Evolutionary conservation across 2,329 filamentous ascomycete genomes (phyloP).

Genomic region (Alternaria brassicicola): DNA sequence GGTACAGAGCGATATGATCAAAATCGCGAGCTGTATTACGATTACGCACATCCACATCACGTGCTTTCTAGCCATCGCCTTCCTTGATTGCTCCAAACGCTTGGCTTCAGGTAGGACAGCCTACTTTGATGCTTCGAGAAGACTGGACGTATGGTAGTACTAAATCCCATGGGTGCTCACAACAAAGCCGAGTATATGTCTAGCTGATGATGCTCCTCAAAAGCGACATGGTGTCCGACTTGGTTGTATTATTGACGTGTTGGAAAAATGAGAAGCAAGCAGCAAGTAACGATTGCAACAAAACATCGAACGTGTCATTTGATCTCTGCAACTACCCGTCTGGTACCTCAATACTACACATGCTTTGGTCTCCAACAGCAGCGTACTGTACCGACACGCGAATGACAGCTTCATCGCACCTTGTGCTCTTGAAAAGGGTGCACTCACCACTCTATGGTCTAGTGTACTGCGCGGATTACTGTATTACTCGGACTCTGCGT

Average conservation of each 20-base stretch:
- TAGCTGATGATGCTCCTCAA: not conserved
- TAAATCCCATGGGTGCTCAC: not conserved
- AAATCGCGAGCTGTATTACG: not conserved
- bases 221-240: not conserved
- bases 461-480: no score
- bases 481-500: not conserved
- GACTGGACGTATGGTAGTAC: not conserved
- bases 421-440: not conserved
- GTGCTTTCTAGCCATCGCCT: not conserved
- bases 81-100: not conserved
- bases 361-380: not conserved
- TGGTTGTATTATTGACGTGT: not conserved
- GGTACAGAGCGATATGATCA: not conserved
- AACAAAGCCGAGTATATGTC: not conserved
- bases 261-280: not conserved
- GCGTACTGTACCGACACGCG: conserved; percentile 7
- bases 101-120: not conserved
- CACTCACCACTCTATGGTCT: not conserved
- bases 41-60: not conserved
- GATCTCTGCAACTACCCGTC: not conserved
- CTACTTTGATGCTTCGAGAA: not conserved
- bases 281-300: not conserved
- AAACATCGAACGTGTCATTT: not conserved
- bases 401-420: conserved; percentile 12
- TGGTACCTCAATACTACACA: not conserved